Evolutionary conservation across 805 yeast genomes (phyloP).

Genomic region (Ogataea haglerorum): DNA sequence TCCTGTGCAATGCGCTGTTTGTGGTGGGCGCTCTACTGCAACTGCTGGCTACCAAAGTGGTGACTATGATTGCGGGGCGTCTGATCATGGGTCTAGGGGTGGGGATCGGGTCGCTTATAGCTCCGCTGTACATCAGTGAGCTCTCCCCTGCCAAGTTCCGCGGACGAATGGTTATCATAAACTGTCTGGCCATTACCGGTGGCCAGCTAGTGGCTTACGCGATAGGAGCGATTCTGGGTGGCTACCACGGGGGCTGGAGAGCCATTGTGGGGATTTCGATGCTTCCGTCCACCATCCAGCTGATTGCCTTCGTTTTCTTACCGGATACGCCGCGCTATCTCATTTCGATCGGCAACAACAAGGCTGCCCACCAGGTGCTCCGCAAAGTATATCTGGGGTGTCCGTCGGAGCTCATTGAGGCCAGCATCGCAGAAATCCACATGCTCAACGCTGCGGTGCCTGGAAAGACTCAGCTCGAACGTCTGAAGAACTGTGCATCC

Average conservation of each 20-base stretch:
- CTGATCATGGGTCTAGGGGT: slow-evolving; percentile 54
- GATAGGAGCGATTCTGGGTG: slow-evolving; percentile 47
- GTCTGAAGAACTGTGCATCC: slow-evolving; percentile 37
- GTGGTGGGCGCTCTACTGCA: slow-evolving; percentile 48
- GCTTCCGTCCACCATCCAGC: slow-evolving; percentile 48
- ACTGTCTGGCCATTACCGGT: slow-evolving; percentile 53
- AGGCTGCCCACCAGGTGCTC: slow-evolving; percentile 40
- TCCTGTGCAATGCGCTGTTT: slow-evolving; percentile 46
- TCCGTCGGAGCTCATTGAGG: slow-evolving; percentile 37
- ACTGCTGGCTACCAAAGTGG: slow-evolving; percentile 40
- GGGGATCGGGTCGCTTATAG: slow-evolving; percentile 51
- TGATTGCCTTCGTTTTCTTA: slow-evolving; percentile 42
- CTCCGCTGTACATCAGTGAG: slow-evolving; percentile 53
- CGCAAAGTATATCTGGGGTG: slow-evolving; percentile 37
- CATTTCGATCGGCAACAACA: slow-evolving; percentile 41
- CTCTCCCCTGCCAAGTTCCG: slow-evolving; percentile 51
- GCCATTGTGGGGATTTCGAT: slow-evolving; percentile 47
- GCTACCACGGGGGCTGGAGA: slow-evolving; percentile 48
- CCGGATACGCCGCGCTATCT: slow-evolving; percentile 57
- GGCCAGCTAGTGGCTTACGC: slow-evolving; percentile 54
- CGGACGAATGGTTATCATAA: slow-evolving; percentile 50
- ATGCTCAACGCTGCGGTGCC: slow-evolving; percentile 25
- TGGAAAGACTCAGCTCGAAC: slow-evolving; percentile 23
- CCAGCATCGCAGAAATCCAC: slow-evolving; percentile 43
- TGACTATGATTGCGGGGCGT: slow-evolving; percentile 52